Base-by-base conservation (phyloP, 2,329 filamentous ascomycete species). In the Fusarium tricinctum region DNA sequence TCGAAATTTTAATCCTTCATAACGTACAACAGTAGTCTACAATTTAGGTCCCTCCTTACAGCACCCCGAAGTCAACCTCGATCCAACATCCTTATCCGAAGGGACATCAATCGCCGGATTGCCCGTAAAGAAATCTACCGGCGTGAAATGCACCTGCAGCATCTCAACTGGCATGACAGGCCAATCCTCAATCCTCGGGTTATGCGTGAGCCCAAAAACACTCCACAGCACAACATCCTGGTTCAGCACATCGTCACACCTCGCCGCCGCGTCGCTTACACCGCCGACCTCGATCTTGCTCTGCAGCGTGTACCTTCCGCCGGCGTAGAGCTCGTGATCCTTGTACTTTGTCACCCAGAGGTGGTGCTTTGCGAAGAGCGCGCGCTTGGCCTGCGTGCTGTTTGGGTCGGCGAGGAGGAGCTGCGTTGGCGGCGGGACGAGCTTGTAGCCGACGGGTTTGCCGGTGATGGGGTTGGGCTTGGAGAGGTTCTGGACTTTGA, bases 401-500 rank as follows among this genome's bases (percentile, higher is more conserved):
- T 74, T 72, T 5, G 79, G 76, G 30, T 83, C 78, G 0, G 82
- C 81, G 4, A 85, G 76, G 3, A 81, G 69, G 4, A 79, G 73
- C 62, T 81, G 80, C 2, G 78, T 80, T 2, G 79, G 59, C 0
- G 78, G 77, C 4, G 81, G 75, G 7, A 81, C 74, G 3, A 87
- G 75, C 60, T 84, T 85, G 77, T 83, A 86, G 0, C 81, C 83
- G 4, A 85, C 80, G 0, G 83, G 80, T 5, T 79, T 83, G 4
- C 80, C 78, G 4, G 82, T 83, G 6, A 82, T 77, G 0, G 78
- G 76, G 65, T 87, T 86, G 8, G 66, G 73, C 19, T 76, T 74
- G 5, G 69, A 68, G 45, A 80, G 74, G 67, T 87, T 87, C 55
- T 84, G 76, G 8, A 87, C 79, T 61, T 85, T 85, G 77, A 86